These are phyloP conservation scores for Leccinum incarnatum DNA, from an alignment of 768 basidiomycete species.

Conservation along the genomic window DNA sequence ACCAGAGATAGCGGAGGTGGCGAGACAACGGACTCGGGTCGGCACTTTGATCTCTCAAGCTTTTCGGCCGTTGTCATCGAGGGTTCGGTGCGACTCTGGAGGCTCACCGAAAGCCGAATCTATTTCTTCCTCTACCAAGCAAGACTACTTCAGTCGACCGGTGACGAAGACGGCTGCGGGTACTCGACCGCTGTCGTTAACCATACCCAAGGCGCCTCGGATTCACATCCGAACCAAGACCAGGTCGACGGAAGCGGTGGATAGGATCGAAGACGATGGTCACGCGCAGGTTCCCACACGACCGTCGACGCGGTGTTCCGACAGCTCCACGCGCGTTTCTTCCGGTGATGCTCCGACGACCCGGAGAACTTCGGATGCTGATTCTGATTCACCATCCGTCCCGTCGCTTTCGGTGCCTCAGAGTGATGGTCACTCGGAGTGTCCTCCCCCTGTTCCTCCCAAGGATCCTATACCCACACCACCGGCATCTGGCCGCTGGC, in stretches of 20 bases:
- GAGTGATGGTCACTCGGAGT: conserved; percentile 19
- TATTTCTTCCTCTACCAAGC: conserved; percentile 13
- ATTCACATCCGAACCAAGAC: conserved; percentile 15
- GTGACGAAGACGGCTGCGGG: conserved; percentile 10
- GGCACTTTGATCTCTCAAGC: conserved; percentile 54
- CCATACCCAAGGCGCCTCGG: conserved; percentile 20
- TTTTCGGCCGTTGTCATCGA: conserved; percentile 45
- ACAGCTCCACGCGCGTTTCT: conserved; percentile 17
- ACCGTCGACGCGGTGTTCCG: conserved; percentile 9
- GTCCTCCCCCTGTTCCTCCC: conserved; percentile 29
- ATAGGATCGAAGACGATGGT: conserved; percentile 3
- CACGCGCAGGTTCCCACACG: conserved; percentile 2
- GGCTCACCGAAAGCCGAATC: conserved; percentile 31
- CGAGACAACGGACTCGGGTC: conserved; percentile 45
- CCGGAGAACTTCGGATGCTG: conserved; percentile 6
- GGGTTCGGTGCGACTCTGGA: conserved; percentile 37
- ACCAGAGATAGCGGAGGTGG: conserved; percentile 31
- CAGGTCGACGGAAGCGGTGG: conserved; percentile 31
- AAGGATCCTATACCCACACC: conserved; percentile 26
- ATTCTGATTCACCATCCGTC: conserved; percentile 12
- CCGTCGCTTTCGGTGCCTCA: conserved; percentile 9
- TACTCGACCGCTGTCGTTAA: conserved; percentile 21
- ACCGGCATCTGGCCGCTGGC: conserved; percentile 41
- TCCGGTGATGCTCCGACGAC: conserved; percentile 8
- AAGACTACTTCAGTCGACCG: conserved; percentile 22